These are phyloP conservation scores for Colletotrichum coccodes DNA, from an alignment of 2,329 filamentous ascomycete genomes.

Conservation along the genomic window DNA sequence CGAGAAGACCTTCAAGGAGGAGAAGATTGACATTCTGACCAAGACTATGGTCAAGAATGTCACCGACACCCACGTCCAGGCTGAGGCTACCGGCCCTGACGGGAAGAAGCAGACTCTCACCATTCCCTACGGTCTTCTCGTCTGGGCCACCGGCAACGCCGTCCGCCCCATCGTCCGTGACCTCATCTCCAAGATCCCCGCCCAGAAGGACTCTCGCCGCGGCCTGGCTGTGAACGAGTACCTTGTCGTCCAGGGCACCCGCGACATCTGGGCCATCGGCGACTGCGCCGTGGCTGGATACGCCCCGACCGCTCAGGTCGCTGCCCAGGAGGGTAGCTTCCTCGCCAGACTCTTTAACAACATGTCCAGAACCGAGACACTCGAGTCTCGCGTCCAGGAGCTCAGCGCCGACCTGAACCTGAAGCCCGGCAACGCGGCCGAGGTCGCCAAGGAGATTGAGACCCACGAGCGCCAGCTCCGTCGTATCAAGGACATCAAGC, in stretches of 20 bases:
- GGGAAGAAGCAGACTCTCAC: slow-evolving; percentile 84
- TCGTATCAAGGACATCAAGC: slow-evolving; percentile 92
- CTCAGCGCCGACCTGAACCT: slow-evolving; percentile 73
- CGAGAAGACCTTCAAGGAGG: slow-evolving; percentile 98
- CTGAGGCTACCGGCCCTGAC: slow-evolving; percentile 82
- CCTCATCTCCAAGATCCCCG: slow-evolving; percentile 90
- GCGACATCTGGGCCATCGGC: slow-evolving; percentile 97
- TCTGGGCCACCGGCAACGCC: slow-evolving; percentile 98
- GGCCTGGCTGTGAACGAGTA: slow-evolving; percentile 98
- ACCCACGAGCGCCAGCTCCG: slow-evolving; percentile 86
- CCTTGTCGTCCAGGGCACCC: slow-evolving; percentile 95
- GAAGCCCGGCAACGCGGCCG: slow-evolving; percentile 73
- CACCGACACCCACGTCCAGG: slow-evolving; percentile 91
- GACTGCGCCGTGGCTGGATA: slow-evolving; percentile 98
- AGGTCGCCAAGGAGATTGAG: slow-evolving; percentile 80
- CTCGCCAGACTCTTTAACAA: slow-evolving; percentile 97
- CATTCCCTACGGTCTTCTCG: slow-evolving; percentile 94
- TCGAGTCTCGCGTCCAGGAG: slow-evolving; percentile 79
- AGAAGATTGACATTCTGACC: slow-evolving; percentile 96
- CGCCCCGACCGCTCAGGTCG: slow-evolving; percentile 96
- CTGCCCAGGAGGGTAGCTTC: slow-evolving; percentile 94
- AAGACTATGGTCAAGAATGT: slow-evolving; percentile 99
- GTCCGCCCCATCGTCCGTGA: slow-evolving; percentile 90
- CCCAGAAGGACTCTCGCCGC: slow-evolving; percentile 93
- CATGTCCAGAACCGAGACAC: slow-evolving; percentile 91